Conservation (phyloP, 2,329 filamentous ascomycete species). For the Colletotrichum sp. region DNA sequence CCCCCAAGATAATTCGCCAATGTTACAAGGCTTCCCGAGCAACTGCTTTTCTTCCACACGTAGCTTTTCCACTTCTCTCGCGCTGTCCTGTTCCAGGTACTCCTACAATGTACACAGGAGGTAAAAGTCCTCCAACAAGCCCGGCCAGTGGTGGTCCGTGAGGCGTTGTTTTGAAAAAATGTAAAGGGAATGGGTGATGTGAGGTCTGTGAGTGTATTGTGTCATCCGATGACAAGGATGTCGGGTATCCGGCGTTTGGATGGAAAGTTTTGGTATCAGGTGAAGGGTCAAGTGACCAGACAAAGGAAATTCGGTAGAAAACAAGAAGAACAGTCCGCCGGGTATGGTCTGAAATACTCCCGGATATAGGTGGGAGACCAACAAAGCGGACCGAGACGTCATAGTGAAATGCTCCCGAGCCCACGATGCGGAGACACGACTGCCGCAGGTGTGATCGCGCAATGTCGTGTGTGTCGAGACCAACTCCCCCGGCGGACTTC, state of each 20-base stretch:
- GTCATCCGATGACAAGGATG: slow-evolving; percentile 20
- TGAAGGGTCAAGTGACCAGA: slow-evolving; percentile 20
- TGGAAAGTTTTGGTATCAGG: slow-evolving; percentile 20
- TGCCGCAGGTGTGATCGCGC: neutral
- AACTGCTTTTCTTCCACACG: slow-evolving; percentile 20
- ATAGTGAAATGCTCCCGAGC: slow-evolving; percentile 19
- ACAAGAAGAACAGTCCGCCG: slow-evolving; percentile 8
- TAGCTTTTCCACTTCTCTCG: slow-evolving; percentile 8
- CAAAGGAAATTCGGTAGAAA: slow-evolving; percentile 14
- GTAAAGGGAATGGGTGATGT: slow-evolving; percentile 16
- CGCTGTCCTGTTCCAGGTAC: slow-evolving; percentile 5
- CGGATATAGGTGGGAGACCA: slow-evolving; percentile 11
- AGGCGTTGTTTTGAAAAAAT: slow-evolving; percentile 13
- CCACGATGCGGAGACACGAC: slow-evolving; percentile 2
- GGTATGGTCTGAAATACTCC: neutral
- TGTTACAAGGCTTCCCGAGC: slow-evolving; percentile 18
- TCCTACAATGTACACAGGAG: slow-evolving; percentile 20
- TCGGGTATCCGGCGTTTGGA: slow-evolving; percentile 18
- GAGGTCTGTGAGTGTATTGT: slow-evolving; percentile 18
- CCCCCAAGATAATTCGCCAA: slow-evolving; percentile 1
- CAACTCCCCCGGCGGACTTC: slow-evolving; percentile 3
- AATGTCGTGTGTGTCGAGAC: slow-evolving; percentile 1
- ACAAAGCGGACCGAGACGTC: slow-evolving; percentile 4
- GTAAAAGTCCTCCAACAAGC: slow-evolving; percentile 14
- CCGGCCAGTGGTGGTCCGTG: slow-evolving; percentile 7